Evolutionary conservation across 176 grass and related monocot species (phyloP).

Genomic region (Areca catechu): DNA sequence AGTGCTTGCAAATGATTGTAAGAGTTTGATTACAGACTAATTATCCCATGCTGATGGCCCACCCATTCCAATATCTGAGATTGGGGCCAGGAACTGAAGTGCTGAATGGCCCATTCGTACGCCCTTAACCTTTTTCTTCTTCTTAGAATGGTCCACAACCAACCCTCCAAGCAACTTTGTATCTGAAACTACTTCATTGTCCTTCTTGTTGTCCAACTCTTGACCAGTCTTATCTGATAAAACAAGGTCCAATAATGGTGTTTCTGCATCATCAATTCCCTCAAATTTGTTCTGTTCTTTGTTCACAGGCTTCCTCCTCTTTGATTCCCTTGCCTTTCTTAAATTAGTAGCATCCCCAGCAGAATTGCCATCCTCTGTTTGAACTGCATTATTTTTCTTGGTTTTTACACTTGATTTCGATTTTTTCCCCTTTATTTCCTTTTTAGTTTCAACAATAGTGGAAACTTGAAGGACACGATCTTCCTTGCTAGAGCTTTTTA

Average conservation of each 20-base stretch:
- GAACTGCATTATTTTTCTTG: constrained; percentile 11
- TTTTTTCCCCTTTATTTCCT: no score
- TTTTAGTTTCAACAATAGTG: no score
- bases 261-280: constrained; percentile 51
- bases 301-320: constrained; percentile 26
- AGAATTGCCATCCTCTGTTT: constrained; percentile 16
- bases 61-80: constrained; percentile 45
- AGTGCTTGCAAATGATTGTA: no score
- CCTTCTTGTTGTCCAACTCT: constrained; percentile 27
- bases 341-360: constrained; percentile 8
- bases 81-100: constrained; percentile 35
- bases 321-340: constrained; percentile 25
- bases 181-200: constrained; percentile 15
- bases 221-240: constrained; percentile 19
- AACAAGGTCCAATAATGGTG: constrained; percentile 51
- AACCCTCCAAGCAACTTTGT: constrained; percentile 31
- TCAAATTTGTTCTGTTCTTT: constrained; percentile 30
- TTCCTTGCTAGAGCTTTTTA: constrained; percentile 1
- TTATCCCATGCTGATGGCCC: constrained; percentile 59
- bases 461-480: no score
- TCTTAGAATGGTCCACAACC: constrained; percentile 72
- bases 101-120: constrained; percentile 18
- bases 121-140: constrained; percentile 43
- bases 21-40: constrained; percentile 2
- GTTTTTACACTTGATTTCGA: background rate